These are phyloP conservation scores for Cornus kousa DNA, from an alignment of 148 eudicot species.

Conservation along the genomic window DNA sequence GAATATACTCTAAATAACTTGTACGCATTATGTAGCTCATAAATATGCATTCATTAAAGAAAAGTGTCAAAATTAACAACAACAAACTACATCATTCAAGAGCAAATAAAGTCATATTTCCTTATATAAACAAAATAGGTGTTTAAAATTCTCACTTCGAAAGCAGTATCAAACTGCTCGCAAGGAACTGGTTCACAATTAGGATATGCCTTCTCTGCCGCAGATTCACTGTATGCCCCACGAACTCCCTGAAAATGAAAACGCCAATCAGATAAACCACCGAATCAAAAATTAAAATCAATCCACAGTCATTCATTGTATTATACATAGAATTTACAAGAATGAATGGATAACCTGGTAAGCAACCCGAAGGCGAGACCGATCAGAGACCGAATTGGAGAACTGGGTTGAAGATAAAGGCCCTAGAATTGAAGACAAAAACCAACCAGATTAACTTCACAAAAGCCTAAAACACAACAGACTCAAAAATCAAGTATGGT, in stretches of 20 bases:
- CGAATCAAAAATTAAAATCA: neutral
- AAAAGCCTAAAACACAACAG: neutral
- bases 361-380: conserved; percentile 51
- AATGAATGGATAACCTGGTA: conserved; percentile 46
- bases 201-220: conserved; percentile 61
- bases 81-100: neutral
- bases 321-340: neutral
- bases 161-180: conserved; percentile 63
- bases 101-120: neutral
- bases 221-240: conserved; percentile 72
- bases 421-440: conserved; percentile 12
- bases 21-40: neutral
- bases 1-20: neutral
- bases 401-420: conserved; percentile 27
- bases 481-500: too few species aligned
- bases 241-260: conserved; percentile 51
- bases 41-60: neutral
- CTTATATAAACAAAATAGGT: neutral
- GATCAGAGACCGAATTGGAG: conserved; percentile 22
- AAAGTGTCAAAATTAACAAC: neutral
- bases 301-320: too few species aligned
- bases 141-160: conserved; percentile 39
- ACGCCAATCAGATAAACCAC: neutral
- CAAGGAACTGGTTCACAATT: conserved; percentile 73
- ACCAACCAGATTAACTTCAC: neutral